Percentiles rank a stretch among this genome's conserved stretches.
phyloP scores from a whole-genome alignment of 495 filamentous ascomycete species.

The Aspergillus heteromorphus region DNA sequence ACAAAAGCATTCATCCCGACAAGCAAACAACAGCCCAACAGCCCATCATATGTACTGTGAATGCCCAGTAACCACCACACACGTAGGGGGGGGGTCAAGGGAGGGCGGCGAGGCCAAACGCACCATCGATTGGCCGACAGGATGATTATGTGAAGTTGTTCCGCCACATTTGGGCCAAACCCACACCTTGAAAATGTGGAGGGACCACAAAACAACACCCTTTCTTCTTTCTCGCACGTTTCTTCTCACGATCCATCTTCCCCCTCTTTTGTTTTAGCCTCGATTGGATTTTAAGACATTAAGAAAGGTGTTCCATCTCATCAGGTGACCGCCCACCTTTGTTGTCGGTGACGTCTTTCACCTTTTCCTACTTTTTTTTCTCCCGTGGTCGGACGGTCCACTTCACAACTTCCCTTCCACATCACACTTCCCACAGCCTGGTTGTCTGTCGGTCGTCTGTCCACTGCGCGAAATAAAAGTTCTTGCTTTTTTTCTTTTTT shows the following conservation, averaged over 20 bases:
- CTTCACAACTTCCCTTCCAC: background rate
- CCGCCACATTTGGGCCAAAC: conserved; percentile 19
- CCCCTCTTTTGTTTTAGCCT: too few relatives aligned
- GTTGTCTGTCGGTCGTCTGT: too few relatives aligned
- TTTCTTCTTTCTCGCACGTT: conserved; percentile 5
- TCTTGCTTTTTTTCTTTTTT: background rate
- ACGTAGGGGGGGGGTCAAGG: background rate
- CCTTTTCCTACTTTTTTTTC: background rate
- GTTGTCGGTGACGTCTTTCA: conserved; percentile 1
- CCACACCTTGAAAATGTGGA: conserved; percentile 21
- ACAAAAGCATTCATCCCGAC: too few relatives aligned
- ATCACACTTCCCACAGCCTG: background rate
- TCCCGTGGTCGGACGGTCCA: too few relatives aligned
- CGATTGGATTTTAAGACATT: too few relatives aligned
- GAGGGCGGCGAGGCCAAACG: background rate
- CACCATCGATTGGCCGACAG: conserved; percentile 13
- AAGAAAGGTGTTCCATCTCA: too few relatives aligned
- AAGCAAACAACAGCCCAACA: too few relatives aligned
- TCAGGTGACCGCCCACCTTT: too few relatives aligned
- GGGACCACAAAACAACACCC: conserved; percentile 15
- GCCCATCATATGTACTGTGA: too few relatives aligned
- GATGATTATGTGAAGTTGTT: conserved; percentile 12
- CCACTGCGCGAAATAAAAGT: background rate
- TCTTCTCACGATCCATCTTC: background rate
- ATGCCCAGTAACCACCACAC: too few relatives aligned